phyloP scores from a whole-genome alignment of 306 rosid genomes.

The Arachis stenosperma region DNA sequence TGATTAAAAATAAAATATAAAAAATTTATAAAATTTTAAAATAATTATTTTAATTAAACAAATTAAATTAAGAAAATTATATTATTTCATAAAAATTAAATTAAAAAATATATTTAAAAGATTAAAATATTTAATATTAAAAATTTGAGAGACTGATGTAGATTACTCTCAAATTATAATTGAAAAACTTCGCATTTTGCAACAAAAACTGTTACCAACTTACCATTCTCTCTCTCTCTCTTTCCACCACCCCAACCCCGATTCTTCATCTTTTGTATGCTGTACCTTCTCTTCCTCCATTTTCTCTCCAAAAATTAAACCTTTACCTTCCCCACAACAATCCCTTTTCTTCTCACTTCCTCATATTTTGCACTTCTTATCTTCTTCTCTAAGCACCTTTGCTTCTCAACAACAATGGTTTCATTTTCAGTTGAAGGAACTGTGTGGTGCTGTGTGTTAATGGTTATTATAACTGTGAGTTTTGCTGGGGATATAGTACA shows the following conservation, averaged over 20 bases:
- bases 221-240: conserved; percentile 9
- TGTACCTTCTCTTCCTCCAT: conserved; percentile 1
- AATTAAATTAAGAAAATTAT: too few species aligned
- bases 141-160: too few species aligned
- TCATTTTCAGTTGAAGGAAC: conserved; percentile 47
- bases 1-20: too few species aligned
- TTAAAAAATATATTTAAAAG: too few species aligned
- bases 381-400: not conserved
- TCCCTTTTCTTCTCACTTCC: conserved; percentile 30
- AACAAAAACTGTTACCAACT: not conserved
- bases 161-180: not conserved
- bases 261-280: conserved; percentile 26
- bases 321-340: conserved; percentile 41
- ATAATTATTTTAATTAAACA: too few species aligned
- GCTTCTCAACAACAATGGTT: conserved; percentile 50
- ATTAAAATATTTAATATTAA: too few species aligned
- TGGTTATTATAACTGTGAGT: conserved; percentile 46
- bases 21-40: too few species aligned
- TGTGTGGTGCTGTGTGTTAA: conserved; percentile 39
- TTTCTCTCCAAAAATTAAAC: conserved; percentile 33
- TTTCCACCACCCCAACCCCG: conserved; percentile 32
- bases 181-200: not conserved
- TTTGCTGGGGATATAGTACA: conserved; percentile 94
- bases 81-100: too few species aligned
- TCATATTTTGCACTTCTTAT: conserved; percentile 13